Conservation (phyloP, 1,139 yeast genomes). For the Pichia norvegensis region DNA sequence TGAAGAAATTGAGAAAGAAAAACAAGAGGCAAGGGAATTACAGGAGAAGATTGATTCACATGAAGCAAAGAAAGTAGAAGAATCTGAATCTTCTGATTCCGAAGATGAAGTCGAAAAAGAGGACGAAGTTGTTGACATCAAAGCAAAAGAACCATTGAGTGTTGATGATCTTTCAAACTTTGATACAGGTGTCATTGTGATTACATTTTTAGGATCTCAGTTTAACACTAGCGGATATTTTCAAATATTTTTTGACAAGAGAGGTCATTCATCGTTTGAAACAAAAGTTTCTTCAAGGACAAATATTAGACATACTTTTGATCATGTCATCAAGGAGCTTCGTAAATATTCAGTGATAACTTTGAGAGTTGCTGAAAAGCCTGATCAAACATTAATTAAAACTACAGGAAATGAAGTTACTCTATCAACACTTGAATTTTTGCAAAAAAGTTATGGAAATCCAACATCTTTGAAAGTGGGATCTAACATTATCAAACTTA, state of each 20-base stretch:
- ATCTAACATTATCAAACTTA: conserved; percentile 47
- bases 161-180: conserved; percentile 55
- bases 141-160: conserved; percentile 49
- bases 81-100: conserved; percentile 23
- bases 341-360: conserved; percentile 57
- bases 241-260: conserved; percentile 70
- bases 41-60: conserved; percentile 19
- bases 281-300: conserved; percentile 40
- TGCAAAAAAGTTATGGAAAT: conserved; percentile 55
- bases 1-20: conserved; percentile 58
- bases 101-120: conserved; percentile 19
- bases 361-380: conserved; percentile 52
- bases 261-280: conserved; percentile 52
- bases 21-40: conserved; percentile 22
- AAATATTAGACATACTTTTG: conserved; percentile 57
- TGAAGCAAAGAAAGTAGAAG: conserved; percentile 27
- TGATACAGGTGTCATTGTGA: conserved; percentile 70
- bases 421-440: conserved; percentile 60
- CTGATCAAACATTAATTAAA: conserved; percentile 47
- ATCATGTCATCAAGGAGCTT: conserved; percentile 64
- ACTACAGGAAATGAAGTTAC: conserved; percentile 56
- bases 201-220: conserved; percentile 53
- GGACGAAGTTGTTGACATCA: conserved; percentile 34
- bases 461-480: conserved; percentile 49
- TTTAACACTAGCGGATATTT: conserved; percentile 50